Conservation (phyloP, 1,284 basidiomycete species). For the Abortiporus biennis region DNA sequence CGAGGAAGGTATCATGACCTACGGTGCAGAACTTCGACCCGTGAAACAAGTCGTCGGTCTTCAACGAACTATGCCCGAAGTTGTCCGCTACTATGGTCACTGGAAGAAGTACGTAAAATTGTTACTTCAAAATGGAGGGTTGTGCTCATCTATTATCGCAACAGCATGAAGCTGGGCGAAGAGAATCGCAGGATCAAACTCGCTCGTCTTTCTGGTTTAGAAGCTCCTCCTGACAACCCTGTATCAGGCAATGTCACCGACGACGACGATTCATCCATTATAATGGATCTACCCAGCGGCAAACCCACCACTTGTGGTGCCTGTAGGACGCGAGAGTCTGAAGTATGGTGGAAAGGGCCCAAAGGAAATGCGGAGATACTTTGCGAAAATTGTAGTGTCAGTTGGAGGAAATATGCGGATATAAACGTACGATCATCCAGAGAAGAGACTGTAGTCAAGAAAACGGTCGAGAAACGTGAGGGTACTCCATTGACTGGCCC, state of each 20-base stretch:
- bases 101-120: constrained; percentile 77
- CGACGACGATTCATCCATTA: constrained; percentile 66
- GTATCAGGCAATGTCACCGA: constrained; percentile 34
- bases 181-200: constrained; percentile 51
- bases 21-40: constrained; percentile 74
- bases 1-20: constrained; percentile 64
- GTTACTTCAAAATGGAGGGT: too few species aligned
- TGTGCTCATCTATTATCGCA: too few species aligned
- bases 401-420: constrained; percentile 88
- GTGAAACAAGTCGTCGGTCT: constrained; percentile 72
- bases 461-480: constrained; percentile 63
- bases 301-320: constrained; percentile 60
- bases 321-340: constrained; percentile 71
- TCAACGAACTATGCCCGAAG: constrained; percentile 67
- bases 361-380: constrained; percentile 71
- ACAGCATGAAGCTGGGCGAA: constrained; percentile 57
- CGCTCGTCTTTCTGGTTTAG: constrained; percentile 36
- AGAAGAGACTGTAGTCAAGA: constrained; percentile 51
- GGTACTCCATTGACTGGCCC: constrained; percentile 67
- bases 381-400: constrained; percentile 76
- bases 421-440: constrained; percentile 65
- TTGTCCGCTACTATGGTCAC: constrained; percentile 78
- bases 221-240: constrained; percentile 12
- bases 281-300: constrained; percentile 49
- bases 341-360: constrained; percentile 83